Conservation (phyloP, 768 basidiomycete species). For the Macrolepiota fuliginosa region DNA sequence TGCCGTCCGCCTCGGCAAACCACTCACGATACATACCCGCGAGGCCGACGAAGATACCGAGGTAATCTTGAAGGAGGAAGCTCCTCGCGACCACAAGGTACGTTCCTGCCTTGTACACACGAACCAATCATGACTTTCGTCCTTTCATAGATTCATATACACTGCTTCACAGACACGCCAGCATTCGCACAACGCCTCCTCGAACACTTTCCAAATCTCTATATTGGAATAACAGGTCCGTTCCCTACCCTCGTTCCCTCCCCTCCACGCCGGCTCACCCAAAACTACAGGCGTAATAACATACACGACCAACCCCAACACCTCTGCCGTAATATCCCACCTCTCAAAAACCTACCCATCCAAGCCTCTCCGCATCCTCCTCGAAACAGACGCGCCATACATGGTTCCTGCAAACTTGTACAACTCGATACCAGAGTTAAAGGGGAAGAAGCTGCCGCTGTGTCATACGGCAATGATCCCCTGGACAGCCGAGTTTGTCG, state of each 20-base stretch:
- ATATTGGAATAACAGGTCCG: constrained; percentile 77
- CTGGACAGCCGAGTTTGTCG: constrained; percentile 79
- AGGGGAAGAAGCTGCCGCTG: constrained; percentile 63
- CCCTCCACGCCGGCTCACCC: background rate
- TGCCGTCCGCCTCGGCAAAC: constrained; percentile 70
- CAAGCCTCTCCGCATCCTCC: constrained; percentile 46
- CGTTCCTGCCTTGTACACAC: background rate
- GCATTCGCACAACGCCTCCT: constrained; percentile 69
- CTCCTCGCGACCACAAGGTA: constrained; percentile 70
- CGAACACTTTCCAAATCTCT: constrained; percentile 76
- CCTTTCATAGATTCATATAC: constrained; percentile 70
- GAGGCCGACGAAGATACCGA: constrained; percentile 86
- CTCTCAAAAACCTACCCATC: constrained; percentile 39
- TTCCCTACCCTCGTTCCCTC: constrained; percentile 3
- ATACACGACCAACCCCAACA: constrained; percentile 72
- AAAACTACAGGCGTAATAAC: constrained; percentile 68
- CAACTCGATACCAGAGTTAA: constrained; percentile 44
- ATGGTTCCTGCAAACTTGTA: constrained; percentile 84
- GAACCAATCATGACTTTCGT: background rate
- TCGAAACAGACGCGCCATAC: constrained; percentile 88
- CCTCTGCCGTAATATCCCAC: constrained; percentile 52
- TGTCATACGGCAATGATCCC: constrained; percentile 83
- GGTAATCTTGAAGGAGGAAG: constrained; percentile 67
- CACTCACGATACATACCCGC: constrained; percentile 83
- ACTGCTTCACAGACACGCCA: constrained; percentile 85